Evolutionary conservation across 169 alveolate genomes (phyloP).

Genomic region (Cryptosporidium sp.): DNA sequence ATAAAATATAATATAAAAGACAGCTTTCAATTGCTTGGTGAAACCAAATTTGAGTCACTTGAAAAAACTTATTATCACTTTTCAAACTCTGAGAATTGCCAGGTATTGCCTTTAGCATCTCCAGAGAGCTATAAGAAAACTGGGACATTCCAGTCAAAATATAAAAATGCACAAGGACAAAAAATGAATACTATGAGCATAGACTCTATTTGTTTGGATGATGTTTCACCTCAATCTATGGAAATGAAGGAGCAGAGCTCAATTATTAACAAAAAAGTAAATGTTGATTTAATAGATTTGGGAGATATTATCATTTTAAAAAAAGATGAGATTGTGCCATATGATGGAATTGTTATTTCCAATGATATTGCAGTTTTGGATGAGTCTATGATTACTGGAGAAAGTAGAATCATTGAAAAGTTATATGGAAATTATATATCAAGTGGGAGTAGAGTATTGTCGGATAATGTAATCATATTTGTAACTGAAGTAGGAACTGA

Average conservation of each 20-base stretch:
- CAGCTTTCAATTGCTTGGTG: conserved; percentile 1
- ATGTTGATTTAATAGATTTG: conserved; percentile 45
- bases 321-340: conserved; percentile 58
- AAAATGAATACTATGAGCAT: conserved; percentile 12
- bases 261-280: neutral
- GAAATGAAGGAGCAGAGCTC: conserved; percentile 56
- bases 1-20: conserved; percentile 23
- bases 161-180: neutral
- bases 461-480: conserved; percentile 4
- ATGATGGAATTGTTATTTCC: conserved; percentile 65
- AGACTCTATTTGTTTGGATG: conserved; percentile 14
- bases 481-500: conserved; percentile 57
- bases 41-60: conserved; percentile 18
- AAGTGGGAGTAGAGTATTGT: conserved; percentile 42
- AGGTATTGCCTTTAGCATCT: neutral
- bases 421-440: conserved; percentile 55
- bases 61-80: conserved; percentile 45
- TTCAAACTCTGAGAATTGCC: conserved; percentile 18
- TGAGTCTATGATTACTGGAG: conserved; percentile 70
- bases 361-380: conserved; percentile 27
- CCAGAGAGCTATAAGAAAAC: neutral
- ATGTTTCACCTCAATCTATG: conserved; percentile 36
- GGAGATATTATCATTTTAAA: conserved; percentile 41
- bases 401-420: conserved; percentile 55
- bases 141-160: neutral